phyloP scores from a whole-genome alignment of 2,329 filamentous ascomycete genomes.

The Stemphylium vesicarium region DNA sequence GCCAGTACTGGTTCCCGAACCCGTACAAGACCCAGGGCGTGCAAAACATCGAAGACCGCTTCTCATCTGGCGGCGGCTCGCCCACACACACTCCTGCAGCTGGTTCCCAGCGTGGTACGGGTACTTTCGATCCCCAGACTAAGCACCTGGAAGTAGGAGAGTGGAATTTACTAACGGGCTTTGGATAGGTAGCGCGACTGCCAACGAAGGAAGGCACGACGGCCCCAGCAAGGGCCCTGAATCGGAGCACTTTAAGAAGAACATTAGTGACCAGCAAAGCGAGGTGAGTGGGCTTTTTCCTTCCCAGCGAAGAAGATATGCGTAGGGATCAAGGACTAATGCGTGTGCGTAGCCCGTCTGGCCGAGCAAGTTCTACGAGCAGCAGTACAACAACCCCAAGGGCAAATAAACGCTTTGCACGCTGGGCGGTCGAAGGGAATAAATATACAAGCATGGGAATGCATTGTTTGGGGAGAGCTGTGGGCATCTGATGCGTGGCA shows the following conservation, averaged over 20 bases:
- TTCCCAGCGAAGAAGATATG: background rate
- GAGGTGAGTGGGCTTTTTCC: slow-evolving; percentile 22
- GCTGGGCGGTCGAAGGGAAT: background rate
- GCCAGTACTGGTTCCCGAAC: slow-evolving; percentile 48
- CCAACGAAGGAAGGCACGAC: slow-evolving; percentile 33
- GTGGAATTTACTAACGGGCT: slow-evolving; percentile 2
- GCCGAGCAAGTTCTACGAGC: slow-evolving; percentile 42
- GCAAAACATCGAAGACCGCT: slow-evolving; percentile 46
- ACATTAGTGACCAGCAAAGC: slow-evolving; percentile 34
- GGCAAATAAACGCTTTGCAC: slow-evolving; percentile 34
- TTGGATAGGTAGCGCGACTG: slow-evolving; percentile 24
- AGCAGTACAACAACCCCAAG: slow-evolving; percentile 41
- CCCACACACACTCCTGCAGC: slow-evolving; percentile 41
- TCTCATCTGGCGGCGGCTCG: slow-evolving; percentile 39
- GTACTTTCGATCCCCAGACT: slow-evolving; percentile 3
- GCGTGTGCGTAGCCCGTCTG: slow-evolving; percentile 26
- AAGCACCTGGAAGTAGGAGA: background rate
- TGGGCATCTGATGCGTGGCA: slow-evolving; percentile 3
- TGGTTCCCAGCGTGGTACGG: slow-evolving; percentile 37
- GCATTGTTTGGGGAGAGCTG: background rate
- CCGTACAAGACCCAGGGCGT: slow-evolving; percentile 45
- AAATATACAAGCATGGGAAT: slow-evolving; percentile 7
- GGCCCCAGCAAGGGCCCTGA: slow-evolving; percentile 36
- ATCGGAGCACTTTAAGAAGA: slow-evolving; percentile 35
- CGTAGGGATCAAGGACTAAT: slow-evolving; percentile 6